These are phyloP conservation scores for Coemansia pectinata DNA, from an alignment of 192 early-diverging fungal species.

Conservation along the genomic window DNA sequence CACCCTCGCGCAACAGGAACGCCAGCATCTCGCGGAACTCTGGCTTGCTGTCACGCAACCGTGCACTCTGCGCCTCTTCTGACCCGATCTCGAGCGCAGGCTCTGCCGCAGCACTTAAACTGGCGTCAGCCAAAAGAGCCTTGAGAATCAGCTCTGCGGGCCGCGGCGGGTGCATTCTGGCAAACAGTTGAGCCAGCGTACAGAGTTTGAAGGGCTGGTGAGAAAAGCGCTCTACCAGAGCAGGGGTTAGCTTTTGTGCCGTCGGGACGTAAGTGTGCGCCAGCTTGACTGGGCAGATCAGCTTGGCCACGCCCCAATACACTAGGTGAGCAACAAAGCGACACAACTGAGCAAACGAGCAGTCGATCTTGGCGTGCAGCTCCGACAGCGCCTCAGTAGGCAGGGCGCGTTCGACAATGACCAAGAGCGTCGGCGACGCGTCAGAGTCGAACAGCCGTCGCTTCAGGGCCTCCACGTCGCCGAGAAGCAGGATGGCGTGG, in stretches of 20 bases:
- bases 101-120: constrained; percentile 6
- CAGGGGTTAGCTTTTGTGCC: not conserved
- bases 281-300: constrained; percentile 79
- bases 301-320: constrained; percentile 89
- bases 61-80: constrained; percentile 14
- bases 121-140: constrained; percentile 13
- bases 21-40: constrained; percentile 83
- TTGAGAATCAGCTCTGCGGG: constrained; percentile 34
- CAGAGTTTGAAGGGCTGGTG: constrained; percentile 25
- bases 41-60: constrained; percentile 58
- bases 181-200: constrained; percentile 36
- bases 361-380: constrained; percentile 80
- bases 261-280: constrained; percentile 73
- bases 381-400: constrained; percentile 62
- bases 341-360: constrained; percentile 93
- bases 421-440: constrained; percentile 83
- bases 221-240: constrained; percentile 9
- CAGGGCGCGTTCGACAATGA: constrained; percentile 58
- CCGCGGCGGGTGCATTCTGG: constrained; percentile 45
- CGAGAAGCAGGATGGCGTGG: constrained; percentile 75
- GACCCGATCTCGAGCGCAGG: not conserved
- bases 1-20: constrained; percentile 73
- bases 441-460: constrained; percentile 78
- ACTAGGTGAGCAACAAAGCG: constrained; percentile 87
- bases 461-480: constrained; percentile 79